phyloP scores from a whole-genome alignment of 2,329 filamentous ascomycete species.

The Hypoxylon sp. region DNA sequence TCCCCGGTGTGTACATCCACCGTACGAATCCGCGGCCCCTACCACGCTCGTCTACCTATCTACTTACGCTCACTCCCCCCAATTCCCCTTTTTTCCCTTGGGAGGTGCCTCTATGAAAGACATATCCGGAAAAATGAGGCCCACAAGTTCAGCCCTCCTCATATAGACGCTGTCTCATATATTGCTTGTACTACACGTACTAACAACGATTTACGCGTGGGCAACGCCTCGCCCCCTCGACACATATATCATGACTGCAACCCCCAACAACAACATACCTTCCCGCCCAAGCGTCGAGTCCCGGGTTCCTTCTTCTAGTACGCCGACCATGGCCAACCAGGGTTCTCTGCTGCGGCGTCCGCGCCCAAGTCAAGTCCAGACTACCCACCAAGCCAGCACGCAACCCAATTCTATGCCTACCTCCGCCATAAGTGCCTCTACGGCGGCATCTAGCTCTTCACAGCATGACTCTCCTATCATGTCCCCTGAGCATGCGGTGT shows the following conservation, averaged over 20 bases:
- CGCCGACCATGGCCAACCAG: slow-evolving; percentile 62
- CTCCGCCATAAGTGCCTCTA: slow-evolving; percentile 71
- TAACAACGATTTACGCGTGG: slow-evolving; percentile 46
- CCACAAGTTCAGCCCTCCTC: slow-evolving; percentile 50
- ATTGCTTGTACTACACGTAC: slow-evolving; percentile 47
- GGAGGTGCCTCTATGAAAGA: slow-evolving; percentile 48
- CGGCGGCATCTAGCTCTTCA: slow-evolving; percentile 69
- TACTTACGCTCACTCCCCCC: slow-evolving; percentile 33
- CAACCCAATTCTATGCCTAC: slow-evolving; percentile 61
- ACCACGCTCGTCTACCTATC: slow-evolving; percentile 18
- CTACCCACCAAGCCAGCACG: slow-evolving; percentile 59
- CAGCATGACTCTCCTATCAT: slow-evolving; percentile 70
- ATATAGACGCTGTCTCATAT: slow-evolving; percentile 53
- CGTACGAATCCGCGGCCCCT: slow-evolving; percentile 32
- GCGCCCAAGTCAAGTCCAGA: slow-evolving; percentile 66
- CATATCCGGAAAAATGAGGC: slow-evolving; percentile 54
- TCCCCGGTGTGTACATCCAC: slow-evolving; percentile 47
- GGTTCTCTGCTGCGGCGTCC: slow-evolving; percentile 59
- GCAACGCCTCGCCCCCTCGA: slow-evolving; percentile 45
- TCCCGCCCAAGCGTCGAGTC: slow-evolving; percentile 52
- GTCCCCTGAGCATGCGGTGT: slow-evolving; percentile 67
- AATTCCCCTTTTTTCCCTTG: slow-evolving; percentile 41
- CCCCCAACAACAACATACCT: slow-evolving; percentile 51
- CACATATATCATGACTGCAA: slow-evolving; percentile 55
- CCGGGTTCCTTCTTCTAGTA: slow-evolving; percentile 52